Base-by-base conservation (phyloP, 2,329 filamentous ascomycete species). In the Scedosporium dehoogii region DNA sequence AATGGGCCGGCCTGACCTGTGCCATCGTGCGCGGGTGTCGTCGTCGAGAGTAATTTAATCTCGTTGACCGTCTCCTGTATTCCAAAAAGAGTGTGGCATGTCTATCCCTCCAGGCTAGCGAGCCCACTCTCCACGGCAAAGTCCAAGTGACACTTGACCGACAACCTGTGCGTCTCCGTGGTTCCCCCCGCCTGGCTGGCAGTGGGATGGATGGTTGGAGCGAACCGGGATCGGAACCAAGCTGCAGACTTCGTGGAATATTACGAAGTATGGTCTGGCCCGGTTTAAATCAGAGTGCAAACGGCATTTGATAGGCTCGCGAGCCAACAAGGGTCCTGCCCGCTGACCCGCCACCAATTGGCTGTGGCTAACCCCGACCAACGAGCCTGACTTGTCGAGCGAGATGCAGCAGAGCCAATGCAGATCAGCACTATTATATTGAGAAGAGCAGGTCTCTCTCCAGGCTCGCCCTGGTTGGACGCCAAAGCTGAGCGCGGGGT, bases 381-480 rank as follows among this genome's bases (percentile, higher is more conserved):
- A 2, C n/a, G 41, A 46, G 58, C 58, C 58, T 29, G 58, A 59
- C 58, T 48, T 23, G 58, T 59, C 58, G 25, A 59, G 38, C 58
- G 25, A 59, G 38, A 44, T 59, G 58, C 58, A 59, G 58, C 3
- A 48, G n/a, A 48, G 16, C 44, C 44, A 48, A 48, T 48, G 44
- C 44, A 48, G 44, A 48, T 48, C 44, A 48, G 9, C 18, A 48
- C 44, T 48, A 48, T 48, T 48, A 21, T 48, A 48, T 48, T 48
- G 44, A 21, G 29, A 55, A 55, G 51, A 55, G 7, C n/a, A n/a
- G n/a, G 51, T 55, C 23, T 23, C 51, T 55, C 18, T 27, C 12
- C 21, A 10, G 12, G 12, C 18, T 25, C 12, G 51, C 51, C 23
- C 18, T 23, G 18, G 23, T 27, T 23, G 23, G 18, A 23, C 51